These are phyloP conservation scores for Hyaloscypha bicolor DNA, from an alignment of 495 filamentous ascomycete genomes.

Conservation along the genomic window DNA sequence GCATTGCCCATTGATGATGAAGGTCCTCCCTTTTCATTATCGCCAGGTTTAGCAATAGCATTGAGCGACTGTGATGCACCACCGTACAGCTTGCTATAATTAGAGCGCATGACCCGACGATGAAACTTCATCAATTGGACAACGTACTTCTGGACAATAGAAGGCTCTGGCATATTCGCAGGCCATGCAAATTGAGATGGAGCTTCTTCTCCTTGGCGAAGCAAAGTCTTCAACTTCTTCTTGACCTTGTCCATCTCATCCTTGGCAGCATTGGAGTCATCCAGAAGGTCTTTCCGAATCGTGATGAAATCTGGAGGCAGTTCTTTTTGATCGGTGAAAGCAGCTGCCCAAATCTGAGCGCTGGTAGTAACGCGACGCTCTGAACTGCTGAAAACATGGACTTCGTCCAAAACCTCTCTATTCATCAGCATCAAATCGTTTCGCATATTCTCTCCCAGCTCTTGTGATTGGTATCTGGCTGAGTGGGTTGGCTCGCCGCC, in stretches of 20 bases:
- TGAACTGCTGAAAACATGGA: conserved; percentile 90
- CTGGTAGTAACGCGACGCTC: conserved; percentile 93
- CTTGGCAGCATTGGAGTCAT: conserved; percentile 99
- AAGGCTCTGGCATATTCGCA: conserved; percentile 90
- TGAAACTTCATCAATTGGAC: conserved; percentile 98
- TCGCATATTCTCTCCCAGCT: conserved; percentile 91
- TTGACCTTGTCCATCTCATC: conserved; percentile 99
- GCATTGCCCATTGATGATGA: conserved; percentile 46
- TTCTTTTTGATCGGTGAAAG: conserved; percentile 87
- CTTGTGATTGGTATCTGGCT: conserved; percentile 92
- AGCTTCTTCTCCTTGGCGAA: conserved; percentile 84
- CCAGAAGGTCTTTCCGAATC: conserved; percentile 89
- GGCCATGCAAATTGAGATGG: conserved; percentile 98
- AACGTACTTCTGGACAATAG: conserved; percentile 85
- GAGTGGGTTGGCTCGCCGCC: conserved; percentile 98
- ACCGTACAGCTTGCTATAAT: conserved; percentile 76
- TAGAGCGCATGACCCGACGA: conserved; percentile 88
- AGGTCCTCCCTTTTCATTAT: conserved; percentile 41
- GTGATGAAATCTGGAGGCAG: conserved; percentile 80
- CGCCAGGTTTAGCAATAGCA: conserved; percentile 50
- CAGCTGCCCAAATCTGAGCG: conserved; percentile 93
- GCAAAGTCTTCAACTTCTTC: conserved; percentile 92
- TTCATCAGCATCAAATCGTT: conserved; percentile 96
- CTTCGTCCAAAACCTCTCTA: conserved; percentile 83
- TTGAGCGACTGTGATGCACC: conserved; percentile 60